These are phyloP conservation scores for Scheffersomyces amazonensis DNA, from an alignment of 805 yeast species.

Conservation along the genomic window DNA sequence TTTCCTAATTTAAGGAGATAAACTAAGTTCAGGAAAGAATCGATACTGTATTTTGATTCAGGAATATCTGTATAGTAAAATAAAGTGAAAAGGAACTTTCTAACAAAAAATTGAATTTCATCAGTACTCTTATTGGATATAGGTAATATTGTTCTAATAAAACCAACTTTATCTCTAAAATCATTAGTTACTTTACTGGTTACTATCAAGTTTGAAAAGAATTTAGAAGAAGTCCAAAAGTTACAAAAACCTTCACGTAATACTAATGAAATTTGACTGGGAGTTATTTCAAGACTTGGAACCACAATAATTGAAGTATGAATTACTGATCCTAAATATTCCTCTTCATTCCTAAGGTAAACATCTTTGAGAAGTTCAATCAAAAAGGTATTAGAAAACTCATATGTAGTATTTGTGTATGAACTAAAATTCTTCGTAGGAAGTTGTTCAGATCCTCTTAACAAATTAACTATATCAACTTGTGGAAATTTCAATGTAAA, in stretches of 20 bases:
- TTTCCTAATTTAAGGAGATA: slow-evolving; percentile 5
- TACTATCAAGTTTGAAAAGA: not conserved
- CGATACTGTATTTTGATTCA: slow-evolving; percentile 4
- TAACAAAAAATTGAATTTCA: slow-evolving; percentile 4
- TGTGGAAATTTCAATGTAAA: not conserved
- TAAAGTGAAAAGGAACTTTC: slow-evolving; percentile 8
- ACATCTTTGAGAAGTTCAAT: slow-evolving; percentile 9
- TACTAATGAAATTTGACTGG: slow-evolving; percentile 2
- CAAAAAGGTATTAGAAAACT: slow-evolving; percentile 1
- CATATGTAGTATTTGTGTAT: not conserved
- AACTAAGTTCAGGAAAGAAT: slow-evolving; percentile 4
- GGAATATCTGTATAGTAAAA: slow-evolving; percentile 15
- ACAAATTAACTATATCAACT: slow-evolving; percentile 1
- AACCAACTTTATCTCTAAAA: not conserved
- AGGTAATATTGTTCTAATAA: not conserved
- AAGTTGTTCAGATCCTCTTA: not conserved
- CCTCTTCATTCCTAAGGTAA: slow-evolving; percentile 17
- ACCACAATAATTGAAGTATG: slow-evolving; percentile 15
- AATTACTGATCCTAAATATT: slow-evolving; percentile 11
- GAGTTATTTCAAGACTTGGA: slow-evolving; percentile 11
- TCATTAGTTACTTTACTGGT: slow-evolving; percentile 1
- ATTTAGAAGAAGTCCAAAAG: slow-evolving; percentile 2
- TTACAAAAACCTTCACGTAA: slow-evolving; percentile 10
- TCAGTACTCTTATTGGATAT: not conserved
- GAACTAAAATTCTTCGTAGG: not conserved